Evolutionary conservation across 2,329 filamentous ascomycete genomes (phyloP).

Genomic region (Alternaria infectoria): DNA sequence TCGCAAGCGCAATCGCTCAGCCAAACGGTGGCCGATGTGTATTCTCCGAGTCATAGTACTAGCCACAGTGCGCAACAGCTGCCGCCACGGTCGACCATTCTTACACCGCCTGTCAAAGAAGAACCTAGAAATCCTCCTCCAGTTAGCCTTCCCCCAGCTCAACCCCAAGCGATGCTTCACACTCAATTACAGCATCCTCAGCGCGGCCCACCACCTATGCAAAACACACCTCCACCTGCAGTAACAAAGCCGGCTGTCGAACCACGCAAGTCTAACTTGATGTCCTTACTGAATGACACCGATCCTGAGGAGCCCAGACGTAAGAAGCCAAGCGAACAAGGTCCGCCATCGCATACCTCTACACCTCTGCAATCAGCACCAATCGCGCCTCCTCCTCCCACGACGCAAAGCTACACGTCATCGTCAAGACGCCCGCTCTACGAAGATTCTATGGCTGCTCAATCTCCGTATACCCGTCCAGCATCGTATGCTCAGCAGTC

Average conservation of each 20-base stretch:
- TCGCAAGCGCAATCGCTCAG: conserved; percentile 32
- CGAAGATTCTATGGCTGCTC: conserved; percentile 28
- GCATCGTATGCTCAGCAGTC: conserved; percentile 35
- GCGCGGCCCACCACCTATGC: conserved; percentile 24
- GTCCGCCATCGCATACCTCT: conserved; percentile 41
- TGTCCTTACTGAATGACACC: conserved; percentile 48
- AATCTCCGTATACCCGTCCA: conserved; percentile 33
- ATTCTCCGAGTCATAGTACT: conserved; percentile 25
- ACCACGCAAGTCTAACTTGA: conserved; percentile 46
- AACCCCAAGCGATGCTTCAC: conserved; percentile 26
- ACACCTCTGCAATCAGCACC: conserved; percentile 44
- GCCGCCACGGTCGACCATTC: conserved; percentile 30
- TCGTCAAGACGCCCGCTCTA: conserved; percentile 36
- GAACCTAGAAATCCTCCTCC: conserved; percentile 38
- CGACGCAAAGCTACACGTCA: conserved; percentile 27
- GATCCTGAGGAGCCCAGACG: conserved; percentile 45
- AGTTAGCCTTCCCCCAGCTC: conserved; percentile 24
- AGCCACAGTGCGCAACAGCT: conserved; percentile 28
- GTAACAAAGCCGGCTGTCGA: conserved; percentile 38
- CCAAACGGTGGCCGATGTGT: conserved; percentile 29
- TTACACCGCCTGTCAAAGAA: conserved; percentile 45
- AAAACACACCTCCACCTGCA: conserved; percentile 23
- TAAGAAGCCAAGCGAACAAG: conserved; percentile 43
- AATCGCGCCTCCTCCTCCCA: conserved; percentile 39
- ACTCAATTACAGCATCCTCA: conserved; percentile 33